Conservation (phyloP, 2,329 filamentous ascomycete genomes). For the Aspergillus ustus region DNA sequence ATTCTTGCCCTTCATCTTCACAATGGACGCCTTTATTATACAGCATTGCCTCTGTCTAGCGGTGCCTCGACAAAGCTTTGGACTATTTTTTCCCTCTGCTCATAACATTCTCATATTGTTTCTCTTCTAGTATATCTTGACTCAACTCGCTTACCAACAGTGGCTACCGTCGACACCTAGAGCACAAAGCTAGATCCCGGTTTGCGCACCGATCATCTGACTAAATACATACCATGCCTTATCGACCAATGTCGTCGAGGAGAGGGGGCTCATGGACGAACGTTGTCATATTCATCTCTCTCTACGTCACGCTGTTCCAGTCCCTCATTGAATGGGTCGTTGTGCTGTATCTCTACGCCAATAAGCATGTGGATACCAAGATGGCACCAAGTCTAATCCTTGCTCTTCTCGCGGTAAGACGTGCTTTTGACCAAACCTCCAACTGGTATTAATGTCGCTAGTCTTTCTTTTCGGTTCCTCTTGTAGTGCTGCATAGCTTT, state of each 20-base stretch:
- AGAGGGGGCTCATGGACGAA: conserved; percentile 41
- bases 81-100: not conserved
- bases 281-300: conserved; percentile 40
- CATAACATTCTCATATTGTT: not conserved
- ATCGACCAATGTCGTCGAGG: conserved; percentile 18
- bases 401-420: conserved; percentile 41
- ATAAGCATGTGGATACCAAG: conserved; percentile 41
- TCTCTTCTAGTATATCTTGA: not conserved
- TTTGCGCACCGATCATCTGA: not conserved
- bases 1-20: not conserved
- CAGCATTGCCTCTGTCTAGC: not conserved
- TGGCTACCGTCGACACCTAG: conserved; percentile 9
- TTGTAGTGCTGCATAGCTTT: conserved; percentile 43
- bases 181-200: conserved; percentile 12
- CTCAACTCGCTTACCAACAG: not conserved
- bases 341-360: conserved; percentile 41
- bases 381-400: conserved; percentile 44
- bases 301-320: conserved; percentile 41
- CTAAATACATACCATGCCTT: conserved; percentile 15
- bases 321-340: conserved; percentile 42
- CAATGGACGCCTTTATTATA: conserved; percentile 8
- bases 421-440: not conserved
- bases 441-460: conserved; percentile 20
- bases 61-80: not conserved
- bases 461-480: conserved; percentile 43